Evolutionary conservation across 495 filamentous ascomycete species (phyloP), one percentile per base, ranked within the genome.

Genomic region (Aspergillus affinis): DNA sequence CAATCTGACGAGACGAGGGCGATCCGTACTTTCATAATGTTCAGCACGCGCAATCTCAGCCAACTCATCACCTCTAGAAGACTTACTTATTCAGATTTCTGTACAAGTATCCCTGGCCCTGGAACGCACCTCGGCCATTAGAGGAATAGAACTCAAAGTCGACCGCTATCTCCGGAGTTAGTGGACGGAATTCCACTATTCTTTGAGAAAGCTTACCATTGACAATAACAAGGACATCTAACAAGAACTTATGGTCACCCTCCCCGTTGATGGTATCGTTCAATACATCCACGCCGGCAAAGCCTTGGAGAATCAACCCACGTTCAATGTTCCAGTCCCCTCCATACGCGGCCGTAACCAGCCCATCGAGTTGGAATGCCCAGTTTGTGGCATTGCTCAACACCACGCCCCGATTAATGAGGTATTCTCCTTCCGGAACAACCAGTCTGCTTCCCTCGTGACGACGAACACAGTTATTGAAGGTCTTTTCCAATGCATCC

Each of bases 111-210:
- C 79, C 77, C 44, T 79, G 68, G 5, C 79, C 78, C 59, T 82
- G 75, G 30, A 81, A 72, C 9, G 79, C 76, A 8, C 78, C 78
- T 20, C 63, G 59, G 4, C 71, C 75, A 51, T 73, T 81, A 36
- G 65, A 68, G 6, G 70, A 74, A 61, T 70, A 81, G 26, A 81
- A 67, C 58, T 81, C 79, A 52, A 81, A 75, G 58, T 81, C 76
- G 21, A 70, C 61, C 26, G 68, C 68, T 70, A 9, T 47, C 17
- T 54, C 10, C 10, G 3, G 2, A 32, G 29, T 32, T 8, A 8
- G 29, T 32, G 1, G 1, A 32, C 10, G 1, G 1, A 32, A 32
- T 10, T 7, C 6, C 29, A 3, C 29, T 32, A n/a, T 32, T 6
- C 3, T 1, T 1, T 32, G 13, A 9, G 20, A 18, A 56, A 20